These are phyloP conservation scores for Knoxdaviesia capensis DNA, from an alignment of 2,329 filamentous ascomycete species.

Conservation along the genomic window DNA sequence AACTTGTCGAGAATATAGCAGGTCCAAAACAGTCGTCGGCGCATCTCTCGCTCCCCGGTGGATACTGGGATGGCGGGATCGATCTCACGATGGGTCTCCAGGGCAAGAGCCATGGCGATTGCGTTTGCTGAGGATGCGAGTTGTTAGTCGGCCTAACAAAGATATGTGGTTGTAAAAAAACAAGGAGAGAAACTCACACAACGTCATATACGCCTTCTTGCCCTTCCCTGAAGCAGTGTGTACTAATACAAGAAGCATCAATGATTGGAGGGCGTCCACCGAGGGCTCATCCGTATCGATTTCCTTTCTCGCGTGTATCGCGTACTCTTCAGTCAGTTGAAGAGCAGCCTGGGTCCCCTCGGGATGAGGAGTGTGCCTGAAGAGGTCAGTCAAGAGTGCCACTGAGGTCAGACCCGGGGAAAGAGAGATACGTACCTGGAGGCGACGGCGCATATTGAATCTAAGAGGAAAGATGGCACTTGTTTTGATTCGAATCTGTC, in stretches of 20 bases:
- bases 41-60: slow-evolving; percentile 46
- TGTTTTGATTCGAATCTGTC: slow-evolving; percentile 52
- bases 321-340: slow-evolving; percentile 51
- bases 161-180: neutral
- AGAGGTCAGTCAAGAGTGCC: neutral
- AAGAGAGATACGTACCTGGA: slow-evolving; percentile 26
- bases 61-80: slow-evolving; percentile 24
- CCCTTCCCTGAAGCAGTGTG: slow-evolving; percentile 62
- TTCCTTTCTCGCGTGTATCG: slow-evolving; percentile 44
- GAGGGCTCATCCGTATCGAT: slow-evolving; percentile 67
- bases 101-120: slow-evolving; percentile 64
- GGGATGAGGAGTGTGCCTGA: slow-evolving; percentile 50
- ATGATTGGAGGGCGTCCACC: slow-evolving; percentile 55
- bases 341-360: slow-evolving; percentile 47
- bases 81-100: slow-evolving; percentile 63
- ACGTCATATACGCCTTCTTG: slow-evolving; percentile 72
- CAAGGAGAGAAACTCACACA: slow-evolving; percentile 33
- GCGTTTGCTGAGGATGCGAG: slow-evolving; percentile 35
- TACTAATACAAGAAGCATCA: slow-evolving; percentile 55
- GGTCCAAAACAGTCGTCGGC: slow-evolving; percentile 70
- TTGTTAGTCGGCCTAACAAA: slow-evolving; percentile 13
- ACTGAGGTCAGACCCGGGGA: too few relatives aligned
- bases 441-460: slow-evolving; percentile 40
- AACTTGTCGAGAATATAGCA: slow-evolving; percentile 80
- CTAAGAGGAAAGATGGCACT: slow-evolving; percentile 32